phyloP scores from a whole-genome alignment of 2,329 filamentous ascomycete species.

The Lachnellula occidentalis region DNA sequence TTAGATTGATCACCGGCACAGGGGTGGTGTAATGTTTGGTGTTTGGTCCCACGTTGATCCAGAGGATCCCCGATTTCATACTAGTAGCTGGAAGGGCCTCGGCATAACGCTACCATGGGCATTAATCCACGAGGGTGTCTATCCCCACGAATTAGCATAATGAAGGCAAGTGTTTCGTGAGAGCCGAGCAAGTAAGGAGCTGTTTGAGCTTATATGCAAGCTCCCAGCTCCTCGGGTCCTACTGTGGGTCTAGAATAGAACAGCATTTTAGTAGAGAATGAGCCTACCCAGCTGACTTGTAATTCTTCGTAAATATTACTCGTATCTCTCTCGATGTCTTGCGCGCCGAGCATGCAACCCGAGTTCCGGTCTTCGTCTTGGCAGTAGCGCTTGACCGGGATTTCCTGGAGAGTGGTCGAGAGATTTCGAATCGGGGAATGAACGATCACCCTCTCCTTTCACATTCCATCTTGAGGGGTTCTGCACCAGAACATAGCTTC shows the following conservation, averaged over 20 bases:
- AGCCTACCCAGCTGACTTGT: slow-evolving; percentile 3
- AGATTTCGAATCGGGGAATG: slow-evolving; percentile 20
- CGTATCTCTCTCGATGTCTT: slow-evolving; percentile 23
- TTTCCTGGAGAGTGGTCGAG: neutral
- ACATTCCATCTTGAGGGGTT: slow-evolving; percentile 18
- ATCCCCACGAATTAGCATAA: too few species aligned
- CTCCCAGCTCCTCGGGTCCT: too few species aligned
- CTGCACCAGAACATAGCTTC: slow-evolving; percentile 20
- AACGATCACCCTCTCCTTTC: slow-evolving; percentile 16
- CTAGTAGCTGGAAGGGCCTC: slow-evolving; percentile 6
- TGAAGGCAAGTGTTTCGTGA: too few species aligned
- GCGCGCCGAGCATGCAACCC: slow-evolving; percentile 18
- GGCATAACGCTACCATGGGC: slow-evolving; percentile 21
- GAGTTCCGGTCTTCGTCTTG: slow-evolving; percentile 17
- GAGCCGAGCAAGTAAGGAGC: too few species aligned
- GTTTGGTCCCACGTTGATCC: slow-evolving; percentile 14
- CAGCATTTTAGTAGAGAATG: too few species aligned
- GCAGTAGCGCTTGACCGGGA: slow-evolving; percentile 19
- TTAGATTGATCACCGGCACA: slow-evolving; percentile 23
- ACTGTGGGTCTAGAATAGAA: too few species aligned
- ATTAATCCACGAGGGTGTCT: slow-evolving; percentile 2
- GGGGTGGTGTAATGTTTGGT: neutral
- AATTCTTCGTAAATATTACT: slow-evolving; percentile 12
- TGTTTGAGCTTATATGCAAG: too few species aligned
- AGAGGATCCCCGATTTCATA: slow-evolving; percentile 15